These are phyloP conservation scores for Pichia inconspicua DNA, from an alignment of 1,139 yeast genomes.

Conservation along the genomic window DNA sequence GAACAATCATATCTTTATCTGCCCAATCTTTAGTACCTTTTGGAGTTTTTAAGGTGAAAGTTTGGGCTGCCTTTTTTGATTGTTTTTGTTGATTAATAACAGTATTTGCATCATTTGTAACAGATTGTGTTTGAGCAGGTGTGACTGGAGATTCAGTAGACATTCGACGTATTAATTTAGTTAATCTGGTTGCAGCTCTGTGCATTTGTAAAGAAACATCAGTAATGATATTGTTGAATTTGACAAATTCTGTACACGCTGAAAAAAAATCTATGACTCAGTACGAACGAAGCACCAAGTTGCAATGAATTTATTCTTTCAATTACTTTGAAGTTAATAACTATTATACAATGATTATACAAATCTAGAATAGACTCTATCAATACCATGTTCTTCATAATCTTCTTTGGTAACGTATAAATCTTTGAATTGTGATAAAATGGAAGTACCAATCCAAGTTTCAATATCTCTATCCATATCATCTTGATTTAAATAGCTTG, in stretches of 20 bases:
- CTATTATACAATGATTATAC: not conserved
- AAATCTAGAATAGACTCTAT: slow-evolving; percentile 21
- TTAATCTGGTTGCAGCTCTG: not conserved
- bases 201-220: not conserved
- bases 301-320: too few relatives aligned
- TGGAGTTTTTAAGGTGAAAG: slow-evolving; percentile 79
- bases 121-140: slow-evolving; percentile 1
- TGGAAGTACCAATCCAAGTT: slow-evolving; percentile 63
- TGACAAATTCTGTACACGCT: not conserved
- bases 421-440: slow-evolving; percentile 45
- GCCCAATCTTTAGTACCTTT: slow-evolving; percentile 99
- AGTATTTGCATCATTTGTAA: not conserved
- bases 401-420: slow-evolving; percentile 50
- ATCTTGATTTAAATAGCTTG: slow-evolving; percentile 32
- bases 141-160: slow-evolving; percentile 5
- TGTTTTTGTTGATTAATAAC: slow-evolving; percentile 1
- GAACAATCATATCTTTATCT: slow-evolving; percentile 90
- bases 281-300: too few relatives aligned
- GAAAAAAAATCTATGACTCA: not conserved
- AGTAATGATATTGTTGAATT: not conserved
- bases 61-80: slow-evolving; percentile 13
- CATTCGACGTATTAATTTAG: slow-evolving; percentile 1
- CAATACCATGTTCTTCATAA: slow-evolving; percentile 55
- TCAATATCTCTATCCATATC: slow-evolving; percentile 45
- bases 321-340: not conserved